Base-by-base conservation (phyloP, 106 monocot species). In the Acorus gramineus region DNA sequence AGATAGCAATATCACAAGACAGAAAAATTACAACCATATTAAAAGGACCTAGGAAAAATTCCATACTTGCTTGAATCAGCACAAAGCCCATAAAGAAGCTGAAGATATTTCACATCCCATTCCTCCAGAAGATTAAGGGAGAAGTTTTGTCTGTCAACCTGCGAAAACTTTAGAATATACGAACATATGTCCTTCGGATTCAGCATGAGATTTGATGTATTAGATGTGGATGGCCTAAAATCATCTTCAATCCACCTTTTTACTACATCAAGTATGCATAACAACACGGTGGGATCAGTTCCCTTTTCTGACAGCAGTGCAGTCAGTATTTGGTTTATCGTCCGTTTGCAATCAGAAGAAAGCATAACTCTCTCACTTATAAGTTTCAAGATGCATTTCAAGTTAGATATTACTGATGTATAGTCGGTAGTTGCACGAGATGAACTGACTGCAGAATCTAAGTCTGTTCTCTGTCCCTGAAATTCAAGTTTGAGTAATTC, bases 101-200 rank as follows among this genome's bases (percentile, higher is more conserved):
- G 83, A 64, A 98, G 79, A 78, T 85, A 98, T 78, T 92, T 98
- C 12, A 46, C 62, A 66, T 98, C 98, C 98, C 98, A 98, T 66
- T 92, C 98, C 71, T 92, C 85, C 50, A 83, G 64, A 47, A 63
- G 55, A 68, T 72, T 59, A 44, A 72, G 67, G 8, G 81, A 50
- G 69, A 98, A 98, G 52, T 55, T 84, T 57, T 81, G 92, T 50
- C 83, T 71, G 47, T 98, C 96, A 77, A 98, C 85, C 64, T 83
- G 65, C 56, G 96, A 87, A 52, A 98, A 77, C 73, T 86, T 98
- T 56, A 88, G 96, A 53, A 98, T 78, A 64, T 91, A 98, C 47
- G 87, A 76, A 56, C 88, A 78, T 58, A 92, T 92, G 56, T 98
- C 96, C 72, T 98, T 98, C 5, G 14, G 68, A 8, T 56, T 85